Evolutionary conservation across 495 filamentous ascomycete species (phyloP).

Genomic region (Podospora pseudopauciseta): DNA sequence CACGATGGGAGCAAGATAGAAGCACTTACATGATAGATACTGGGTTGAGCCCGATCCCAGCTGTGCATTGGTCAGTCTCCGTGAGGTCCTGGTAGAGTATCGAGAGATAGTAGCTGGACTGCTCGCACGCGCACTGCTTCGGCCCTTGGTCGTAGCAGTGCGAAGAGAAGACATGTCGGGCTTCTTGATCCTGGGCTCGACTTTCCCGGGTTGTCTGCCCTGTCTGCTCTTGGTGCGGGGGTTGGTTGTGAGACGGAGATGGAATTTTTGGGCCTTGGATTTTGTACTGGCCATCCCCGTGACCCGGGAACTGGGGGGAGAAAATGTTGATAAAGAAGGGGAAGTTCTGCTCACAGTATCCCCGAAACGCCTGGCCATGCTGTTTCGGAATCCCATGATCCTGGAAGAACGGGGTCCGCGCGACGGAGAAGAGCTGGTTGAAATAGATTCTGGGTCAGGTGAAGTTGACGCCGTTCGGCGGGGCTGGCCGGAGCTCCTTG

Average conservation of each 20-base stretch:
- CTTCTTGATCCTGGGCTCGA: not conserved
- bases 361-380: slow-evolving; percentile 35
- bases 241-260: not conserved
- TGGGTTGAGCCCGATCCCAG: slow-evolving; percentile 33
- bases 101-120: not conserved
- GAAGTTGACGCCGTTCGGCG: not conserved
- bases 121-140: not conserved
- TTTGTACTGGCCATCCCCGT: not conserved
- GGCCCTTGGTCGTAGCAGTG: not conserved
- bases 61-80: slow-evolving; percentile 12
- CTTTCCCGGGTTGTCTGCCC: not conserved
- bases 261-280: not conserved
- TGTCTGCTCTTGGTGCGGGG: not conserved
- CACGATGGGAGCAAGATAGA: not conserved
- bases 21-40: slow-evolving; percentile 44
- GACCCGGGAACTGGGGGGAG: not conserved
- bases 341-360: slow-evolving; percentile 29
- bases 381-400: slow-evolving; percentile 35
- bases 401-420: not conserved
- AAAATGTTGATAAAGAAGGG: not conserved
- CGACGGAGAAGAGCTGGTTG: not conserved
- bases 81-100: not conserved
- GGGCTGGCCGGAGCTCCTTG: not conserved
- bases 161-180: not conserved
- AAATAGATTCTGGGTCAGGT: not conserved